Conservation (phyloP, 495 filamentous ascomycete genomes). For the Rhypophila decipiens region DNA sequence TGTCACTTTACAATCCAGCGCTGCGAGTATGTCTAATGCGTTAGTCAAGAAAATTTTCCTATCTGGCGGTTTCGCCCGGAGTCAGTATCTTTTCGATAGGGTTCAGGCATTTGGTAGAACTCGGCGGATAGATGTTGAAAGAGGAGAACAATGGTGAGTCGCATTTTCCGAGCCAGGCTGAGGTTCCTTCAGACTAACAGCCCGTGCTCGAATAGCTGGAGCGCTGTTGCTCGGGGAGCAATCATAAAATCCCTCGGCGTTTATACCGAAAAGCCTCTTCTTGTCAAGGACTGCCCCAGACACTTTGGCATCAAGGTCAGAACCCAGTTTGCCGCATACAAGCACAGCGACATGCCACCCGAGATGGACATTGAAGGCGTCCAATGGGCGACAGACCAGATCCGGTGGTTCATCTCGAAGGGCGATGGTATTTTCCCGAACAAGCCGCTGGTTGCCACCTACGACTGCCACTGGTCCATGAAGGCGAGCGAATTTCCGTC, state of each 20-base stretch:
- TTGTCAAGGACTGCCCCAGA: slow-evolving; percentile 16
- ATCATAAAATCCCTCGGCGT: slow-evolving; percentile 25
- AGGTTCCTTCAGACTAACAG: neutral
- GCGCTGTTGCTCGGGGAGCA: slow-evolving; percentile 24
- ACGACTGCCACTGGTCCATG: slow-evolving; percentile 19
- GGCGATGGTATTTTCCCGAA: slow-evolving; percentile 22
- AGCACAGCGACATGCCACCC: slow-evolving; percentile 6
- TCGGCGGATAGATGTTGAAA: slow-evolving; percentile 12
- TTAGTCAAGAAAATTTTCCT: slow-evolving; percentile 16
- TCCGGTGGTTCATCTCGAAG: slow-evolving; percentile 21
- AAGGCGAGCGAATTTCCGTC: slow-evolving; percentile 11
- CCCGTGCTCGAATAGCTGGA: slow-evolving; percentile 13
- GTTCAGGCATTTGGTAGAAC: slow-evolving; percentile 12
- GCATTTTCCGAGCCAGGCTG: neutral
- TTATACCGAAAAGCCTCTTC: slow-evolving; percentile 12
- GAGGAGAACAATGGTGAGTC: slow-evolving; percentile 15
- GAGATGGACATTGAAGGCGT: slow-evolving; percentile 14
- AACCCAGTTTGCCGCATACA: slow-evolving; percentile 9
- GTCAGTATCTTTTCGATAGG: slow-evolving; percentile 13
- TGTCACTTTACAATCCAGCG: neutral
- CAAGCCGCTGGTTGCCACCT: slow-evolving; percentile 6
- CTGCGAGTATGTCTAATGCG: neutral
- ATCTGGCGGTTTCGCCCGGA: slow-evolving; percentile 21
- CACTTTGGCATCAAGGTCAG: slow-evolving; percentile 25
- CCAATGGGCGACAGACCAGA: slow-evolving; percentile 18